phyloP scores from a whole-genome alignment of 352 stramenopile species.

The Peronospora destructor region DNA sequence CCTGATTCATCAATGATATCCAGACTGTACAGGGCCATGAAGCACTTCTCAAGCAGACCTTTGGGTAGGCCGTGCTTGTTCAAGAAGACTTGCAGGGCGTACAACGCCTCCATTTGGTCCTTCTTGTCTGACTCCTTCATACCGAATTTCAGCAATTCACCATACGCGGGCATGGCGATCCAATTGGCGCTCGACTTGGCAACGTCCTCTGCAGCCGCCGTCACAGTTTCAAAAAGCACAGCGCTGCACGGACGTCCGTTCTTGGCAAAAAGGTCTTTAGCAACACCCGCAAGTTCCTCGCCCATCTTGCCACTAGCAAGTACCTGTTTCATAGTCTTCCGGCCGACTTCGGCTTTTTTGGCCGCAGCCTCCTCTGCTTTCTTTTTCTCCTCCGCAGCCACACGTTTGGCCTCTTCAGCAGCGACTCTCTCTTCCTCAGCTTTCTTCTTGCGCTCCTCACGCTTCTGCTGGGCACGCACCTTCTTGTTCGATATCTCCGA shows the following conservation, averaged over 20 bases:
- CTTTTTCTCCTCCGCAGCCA: conserved; percentile 55
- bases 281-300: conserved; percentile 44
- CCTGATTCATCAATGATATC: conserved; percentile 74
- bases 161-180: conserved; percentile 58
- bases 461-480: conserved; percentile 44
- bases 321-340: conserved; percentile 51
- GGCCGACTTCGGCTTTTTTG: conserved; percentile 47
- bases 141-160: conserved; percentile 49
- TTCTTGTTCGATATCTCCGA: conserved; percentile 44
- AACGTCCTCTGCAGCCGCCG: conserved; percentile 44
- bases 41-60: conserved; percentile 75
- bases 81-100: conserved; percentile 70
- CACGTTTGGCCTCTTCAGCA: conserved; percentile 56
- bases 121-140: conserved; percentile 47
- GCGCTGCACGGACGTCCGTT: conserved; percentile 35
- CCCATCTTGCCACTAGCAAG: conserved; percentile 58
- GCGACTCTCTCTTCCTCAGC: conserved; percentile 63
- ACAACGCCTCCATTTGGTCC: conserved; percentile 65
- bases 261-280: conserved; percentile 49
- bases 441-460: conserved; percentile 79
- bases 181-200: conserved; percentile 77
- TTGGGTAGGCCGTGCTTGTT: conserved; percentile 72
- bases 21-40: conserved; percentile 80
- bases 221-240: conserved; percentile 54
- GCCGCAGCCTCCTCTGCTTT: conserved; percentile 37